Evolutionary conservation across 176 grass and related monocot species (phyloP).

Genomic region (Phoenix dactylifera): DNA sequence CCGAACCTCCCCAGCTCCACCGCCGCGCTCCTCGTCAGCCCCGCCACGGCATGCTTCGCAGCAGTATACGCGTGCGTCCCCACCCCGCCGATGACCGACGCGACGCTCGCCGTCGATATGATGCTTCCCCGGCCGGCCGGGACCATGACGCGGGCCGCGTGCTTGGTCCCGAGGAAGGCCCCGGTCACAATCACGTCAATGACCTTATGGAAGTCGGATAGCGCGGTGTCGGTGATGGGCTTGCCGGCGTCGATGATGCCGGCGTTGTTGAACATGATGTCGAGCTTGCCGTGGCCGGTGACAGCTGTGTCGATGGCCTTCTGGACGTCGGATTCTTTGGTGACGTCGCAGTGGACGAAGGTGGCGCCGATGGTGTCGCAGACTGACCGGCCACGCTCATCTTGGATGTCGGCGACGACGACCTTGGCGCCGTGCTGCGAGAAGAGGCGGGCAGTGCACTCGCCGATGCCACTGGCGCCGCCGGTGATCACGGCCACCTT

Average conservation of each 20-base stretch:
- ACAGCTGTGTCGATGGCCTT: constrained; percentile 20
- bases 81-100: background rate
- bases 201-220: constrained; percentile 22
- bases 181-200: constrained; percentile 16
- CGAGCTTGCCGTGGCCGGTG: constrained; percentile 23
- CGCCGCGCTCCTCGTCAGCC: constrained; percentile 26
- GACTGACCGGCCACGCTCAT: constrained; percentile 15
- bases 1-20: constrained; percentile 23
- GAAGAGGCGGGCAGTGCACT: constrained; percentile 25
- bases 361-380: constrained; percentile 12
- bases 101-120: background rate
- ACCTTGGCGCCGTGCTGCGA: constrained; percentile 29
- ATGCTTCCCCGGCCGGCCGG: constrained; percentile 10
- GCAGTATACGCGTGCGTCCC: constrained; percentile 11
- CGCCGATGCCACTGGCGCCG: constrained; percentile 26
- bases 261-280: constrained; percentile 45
- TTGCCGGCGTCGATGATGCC: background rate
- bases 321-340: constrained; percentile 18
- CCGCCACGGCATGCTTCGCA: constrained; percentile 26
- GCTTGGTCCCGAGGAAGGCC: constrained; percentile 24
- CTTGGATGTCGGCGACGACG: constrained; percentile 27
- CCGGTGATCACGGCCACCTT: constrained; percentile 31
- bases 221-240: background rate
- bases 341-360: constrained; percentile 29
- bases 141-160: constrained; percentile 31